A percentile compares a stretch with the other conserved stretches of the same genome.
These are phyloP conservation scores for Aspergillus sp. DNA, from an alignment of 2,329 filamentous ascomycete genomes.

Conservation along the genomic window DNA sequence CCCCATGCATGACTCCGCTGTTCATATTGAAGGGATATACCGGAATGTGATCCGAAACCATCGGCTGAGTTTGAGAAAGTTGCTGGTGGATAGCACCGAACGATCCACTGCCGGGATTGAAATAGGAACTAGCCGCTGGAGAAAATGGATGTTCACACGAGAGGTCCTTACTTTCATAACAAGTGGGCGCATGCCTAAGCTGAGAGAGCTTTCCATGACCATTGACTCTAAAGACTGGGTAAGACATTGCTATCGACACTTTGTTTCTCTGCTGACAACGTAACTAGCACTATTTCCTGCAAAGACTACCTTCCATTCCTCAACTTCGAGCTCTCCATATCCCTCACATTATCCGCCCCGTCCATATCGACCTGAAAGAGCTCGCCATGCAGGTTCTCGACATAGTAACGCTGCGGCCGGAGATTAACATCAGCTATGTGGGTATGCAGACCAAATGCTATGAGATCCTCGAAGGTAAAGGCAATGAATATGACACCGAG, in stretches of 20 bases:
- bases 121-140: slow-evolving; percentile 53
- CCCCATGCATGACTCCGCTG: slow-evolving; percentile 53
- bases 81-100: slow-evolving; percentile 71
- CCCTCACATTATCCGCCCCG: slow-evolving; percentile 64
- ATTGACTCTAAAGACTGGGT: slow-evolving; percentile 79
- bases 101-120: slow-evolving; percentile 45
- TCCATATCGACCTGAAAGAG: slow-evolving; percentile 65
- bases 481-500: slow-evolving; percentile 42
- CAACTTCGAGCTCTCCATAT: slow-evolving; percentile 71
- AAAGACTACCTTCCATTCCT: slow-evolving; percentile 68
- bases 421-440: slow-evolving; percentile 75
- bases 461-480: slow-evolving; percentile 67
- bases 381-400: slow-evolving; percentile 75
- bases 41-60: slow-evolving; percentile 69
- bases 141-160: slow-evolving; percentile 68
- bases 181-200: slow-evolving; percentile 69
- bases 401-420: slow-evolving; percentile 72
- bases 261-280: slow-evolving; percentile 14
- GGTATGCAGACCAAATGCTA: slow-evolving; percentile 77
- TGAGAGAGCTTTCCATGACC: slow-evolving; percentile 70
- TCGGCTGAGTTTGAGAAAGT: slow-evolving; percentile 66
- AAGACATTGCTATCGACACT: slow-evolving; percentile 32
- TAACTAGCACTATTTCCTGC: slow-evolving; percentile 71
- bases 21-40: slow-evolving; percentile 71
- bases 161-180: slow-evolving; percentile 72